Evolutionary conservation across 2,329 filamentous ascomycete species (phyloP), one percentile per base, ranked within the genome.

Genomic region (Seiridium unicorne): DNA sequence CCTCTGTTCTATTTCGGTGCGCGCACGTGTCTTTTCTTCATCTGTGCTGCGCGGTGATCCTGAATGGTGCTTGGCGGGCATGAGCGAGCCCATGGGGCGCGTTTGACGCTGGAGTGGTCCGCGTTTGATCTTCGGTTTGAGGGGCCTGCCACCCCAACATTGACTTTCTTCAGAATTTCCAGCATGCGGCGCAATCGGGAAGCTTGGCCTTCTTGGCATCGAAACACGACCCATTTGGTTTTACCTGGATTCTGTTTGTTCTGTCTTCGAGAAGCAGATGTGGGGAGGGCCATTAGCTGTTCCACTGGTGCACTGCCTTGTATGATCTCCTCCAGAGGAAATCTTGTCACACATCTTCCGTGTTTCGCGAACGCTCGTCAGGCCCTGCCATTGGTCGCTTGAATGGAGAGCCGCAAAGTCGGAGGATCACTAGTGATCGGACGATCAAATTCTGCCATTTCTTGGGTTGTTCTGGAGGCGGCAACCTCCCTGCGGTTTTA

Each of bases 61-160:
- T 11, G 18, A 44, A 35, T 38, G 51, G 51, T 34, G 18, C 31
- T 57, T 57, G 54, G 54, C 54, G 38, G 11, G 5, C 9, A 44
- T 48, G 46, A 26, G 11, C n/a, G 31, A 26, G 47, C 47, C n/a
- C 49, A 34, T 32, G 49, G 49, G 44, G 42, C 32, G 38, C 34
- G 55, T 58, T 58, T 58, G 44, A 58, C 38, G 32, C 44, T 48
- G 55, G 51, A 51, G 55, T 58, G 26, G 44, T 44, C 46, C 55
- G 31, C 38, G 55, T 58, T 58, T 58, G 55, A 58, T 58, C 55
- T 58, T 46, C 55, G 35, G 55, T 58, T 51, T 51, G 44, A 51
- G 44, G 42, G 34, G 44, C 55, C 34, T n/a, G 44, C 36, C 44
- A 49, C 18, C 46, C 55, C 32, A 36, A 18, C 36, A 55, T 34